Base-by-base conservation (phyloP, 164 flowering plant genomes). In the Hamamelis virginiana region DNA sequence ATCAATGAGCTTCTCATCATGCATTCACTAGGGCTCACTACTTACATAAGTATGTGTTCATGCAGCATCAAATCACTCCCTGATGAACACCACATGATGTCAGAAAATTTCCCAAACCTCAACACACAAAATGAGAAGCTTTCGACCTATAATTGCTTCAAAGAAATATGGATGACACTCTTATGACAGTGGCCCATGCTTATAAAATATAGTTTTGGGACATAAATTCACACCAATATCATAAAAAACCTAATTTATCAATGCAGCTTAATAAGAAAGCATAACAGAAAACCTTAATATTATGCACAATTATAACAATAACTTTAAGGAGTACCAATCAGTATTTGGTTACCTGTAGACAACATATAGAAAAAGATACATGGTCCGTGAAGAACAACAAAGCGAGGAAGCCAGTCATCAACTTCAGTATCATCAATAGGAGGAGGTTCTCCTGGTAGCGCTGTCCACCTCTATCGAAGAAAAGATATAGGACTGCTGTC, bases 321-420 rank as follows among this genome's bases (percentile, higher is more conserved):
- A n/a, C n/a, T n/a, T n/a, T n/a, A n/a, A n/a, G n/a, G n/a, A n/a
- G n/a, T n/a, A n/a, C n/a, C n/a, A n/a, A n/a, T n/a, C n/a, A n/a
- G n/a, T n/a, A n/a, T n/a, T n/a, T n/a, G n/a, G n/a, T 50, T 84
- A 91, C 99, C 99, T 74, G 91, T 86, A 26, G 87, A 87, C 38
- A 58, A 43, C 59, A 88, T 69, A 78, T 86, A 91, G 80, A 96
- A 87, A 80, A 82, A 96, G 65, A 96, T 79, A 70, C 99, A 93
- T 9, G 86, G 45, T 10, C 99, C 99, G n/a, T 93, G 96, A 59
- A 96, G 95, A 59, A 96, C 96, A 71, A 85, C 80, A 73, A 96
- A 96, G 57, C 96, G 96, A 27, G 97, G 97, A 76, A 95, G 89
- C 97, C 97, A 95, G 70, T 95, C 99, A 78, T 95, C 96, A 64